Evolutionary conservation across 2,329 filamentous ascomycete genomes (phyloP).

Genomic region (Huntiella savannae): DNA sequence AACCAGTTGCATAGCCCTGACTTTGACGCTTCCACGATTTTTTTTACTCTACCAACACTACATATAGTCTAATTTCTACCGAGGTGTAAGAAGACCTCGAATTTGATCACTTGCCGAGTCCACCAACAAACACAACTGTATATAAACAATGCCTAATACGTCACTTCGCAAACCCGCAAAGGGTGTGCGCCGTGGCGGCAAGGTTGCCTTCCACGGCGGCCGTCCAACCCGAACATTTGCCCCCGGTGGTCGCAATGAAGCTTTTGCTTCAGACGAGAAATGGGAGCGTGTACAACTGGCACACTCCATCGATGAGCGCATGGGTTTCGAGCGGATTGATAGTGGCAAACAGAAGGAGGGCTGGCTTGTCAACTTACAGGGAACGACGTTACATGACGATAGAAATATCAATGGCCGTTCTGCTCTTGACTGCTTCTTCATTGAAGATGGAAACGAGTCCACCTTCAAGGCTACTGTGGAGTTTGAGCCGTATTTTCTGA

Average conservation of each 20-base stretch:
- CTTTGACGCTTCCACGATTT: too few relatives aligned
- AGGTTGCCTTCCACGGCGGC: slow-evolving; percentile 49
- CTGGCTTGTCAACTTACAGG: slow-evolving; percentile 91
- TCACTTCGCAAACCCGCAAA: slow-evolving; percentile 41
- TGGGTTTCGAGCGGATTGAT: slow-evolving; percentile 88
- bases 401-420: slow-evolving; percentile 68
- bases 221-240: slow-evolving; percentile 59
- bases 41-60: too few relatives aligned
- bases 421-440: slow-evolving; percentile 92
- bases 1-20: too few relatives aligned
- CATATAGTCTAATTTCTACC: too few relatives aligned
- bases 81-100: too few relatives aligned
- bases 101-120: too few relatives aligned
- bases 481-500: slow-evolving; percentile 90
- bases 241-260: slow-evolving; percentile 59
- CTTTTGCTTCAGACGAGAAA: slow-evolving; percentile 81
- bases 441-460: slow-evolving; percentile 50
- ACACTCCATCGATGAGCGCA: slow-evolving; percentile 78
- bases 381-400: slow-evolving; percentile 72
- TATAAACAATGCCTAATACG: slow-evolving; percentile 37
- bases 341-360: slow-evolving; percentile 63
- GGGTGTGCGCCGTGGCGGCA: slow-evolving; percentile 50
- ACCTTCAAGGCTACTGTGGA: slow-evolving; percentile 94
- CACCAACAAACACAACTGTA: slow-evolving; percentile 3
- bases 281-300: slow-evolving; percentile 69